Evolutionary conservation across 352 stramenopile species (phyloP), one percentile per base, ranked within the genome.

Genomic region (Globisporangium sylvaticum): DNA sequence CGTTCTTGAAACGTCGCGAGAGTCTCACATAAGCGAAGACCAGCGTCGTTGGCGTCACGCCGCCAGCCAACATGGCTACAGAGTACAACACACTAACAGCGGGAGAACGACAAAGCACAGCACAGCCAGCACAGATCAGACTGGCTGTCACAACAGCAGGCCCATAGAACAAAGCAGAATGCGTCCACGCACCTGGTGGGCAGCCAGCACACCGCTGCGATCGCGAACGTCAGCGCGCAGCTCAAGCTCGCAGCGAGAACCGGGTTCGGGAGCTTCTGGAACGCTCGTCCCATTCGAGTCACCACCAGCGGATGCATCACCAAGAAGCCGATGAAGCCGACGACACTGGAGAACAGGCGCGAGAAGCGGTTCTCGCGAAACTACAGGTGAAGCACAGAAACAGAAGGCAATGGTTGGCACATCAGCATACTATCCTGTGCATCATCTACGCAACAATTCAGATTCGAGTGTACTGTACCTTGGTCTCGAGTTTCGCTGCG

Each of bases 251-350:
- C 72, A 15, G 77, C 77, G 34, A 85, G 56, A 27, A 80, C 59
- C 48, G 87, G 82, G 32, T 81, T 82, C 31, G 88, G 84, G n/a
- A 86, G 64, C 15, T 22, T 3, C 15, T n/a, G 65, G 54, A 52
- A 64, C 66, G 56, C 82, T 50, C 29, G 73, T 0, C 78, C 78
- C 24, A 79, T 80, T 2, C 71, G 71, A 54, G 32, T 8, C 4
- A 70, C 37, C 1, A 78, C 53, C 18, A 91, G 61, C 6, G 70
- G 68, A 55, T 85, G 77, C 1, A 91, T 58, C 24, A 90, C 81
- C 12, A 90, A 65, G 52, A 90, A 88, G 10, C 74, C 81, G 39
- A 93, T 83, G 55, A 91, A 93, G 0, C 76, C 81, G 20, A 91
- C 32, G 48, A 90, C 82, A 32, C 68, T 74, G 7, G 83, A 67